Conservation (phyloP, 2,329 filamentous ascomycete genomes). For the Aspergillus oerlinghausenensis region DNA sequence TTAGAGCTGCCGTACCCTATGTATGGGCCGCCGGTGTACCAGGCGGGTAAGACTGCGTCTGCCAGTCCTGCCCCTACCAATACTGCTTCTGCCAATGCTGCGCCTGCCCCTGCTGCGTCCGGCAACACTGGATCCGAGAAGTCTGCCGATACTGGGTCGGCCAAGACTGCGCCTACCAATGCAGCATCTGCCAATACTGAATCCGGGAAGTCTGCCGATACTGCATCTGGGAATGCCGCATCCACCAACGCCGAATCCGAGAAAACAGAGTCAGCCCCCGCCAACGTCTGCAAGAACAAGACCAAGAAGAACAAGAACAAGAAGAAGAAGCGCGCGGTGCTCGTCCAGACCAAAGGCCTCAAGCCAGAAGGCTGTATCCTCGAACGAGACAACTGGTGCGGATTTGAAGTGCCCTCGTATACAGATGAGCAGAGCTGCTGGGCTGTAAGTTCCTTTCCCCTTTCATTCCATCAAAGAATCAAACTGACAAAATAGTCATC, state of each 20-base stretch:
- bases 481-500: constrained; percentile 31
- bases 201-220: no score
- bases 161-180: no score
- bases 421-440: constrained; percentile 56
- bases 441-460: constrained; percentile 32
- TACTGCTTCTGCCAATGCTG: no score
- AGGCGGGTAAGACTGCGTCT: constrained; percentile 26
- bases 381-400: constrained; percentile 71
- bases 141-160: no score
- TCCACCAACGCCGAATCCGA: not conserved
- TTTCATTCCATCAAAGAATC: not conserved
- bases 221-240: no score
- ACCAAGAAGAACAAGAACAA: no score
- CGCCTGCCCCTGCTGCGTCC: no score
- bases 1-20: constrained; percentile 53
- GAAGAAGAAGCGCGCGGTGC: constrained; percentile 1
- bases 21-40: constrained; percentile 55
- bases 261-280: not conserved
- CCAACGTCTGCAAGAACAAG: constrained; percentile 5
- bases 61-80: no score
- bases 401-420: constrained; percentile 56
- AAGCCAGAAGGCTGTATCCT: constrained; percentile 55
- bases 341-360: constrained; percentile 45
- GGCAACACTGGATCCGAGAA: no score
- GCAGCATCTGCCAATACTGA: no score